Evolutionary conservation across 257 asterid species (phyloP).

Genomic region (Solanum sejunctum): DNA sequence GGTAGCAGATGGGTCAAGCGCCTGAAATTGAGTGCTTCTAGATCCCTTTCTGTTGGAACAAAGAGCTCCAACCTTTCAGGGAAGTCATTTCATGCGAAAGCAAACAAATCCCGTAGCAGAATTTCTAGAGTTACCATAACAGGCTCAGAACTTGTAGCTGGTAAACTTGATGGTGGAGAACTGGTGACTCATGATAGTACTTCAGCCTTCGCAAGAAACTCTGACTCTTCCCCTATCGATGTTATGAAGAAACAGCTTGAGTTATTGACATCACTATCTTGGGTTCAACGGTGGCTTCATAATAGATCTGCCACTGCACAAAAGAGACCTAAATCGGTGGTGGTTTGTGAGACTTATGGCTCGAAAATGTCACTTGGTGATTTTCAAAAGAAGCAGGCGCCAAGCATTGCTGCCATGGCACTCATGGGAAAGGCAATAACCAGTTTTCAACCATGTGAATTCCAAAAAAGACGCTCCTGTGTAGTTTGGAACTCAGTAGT

Average conservation of each 20-base stretch:
- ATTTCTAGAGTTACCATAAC: constrained; percentile 1
- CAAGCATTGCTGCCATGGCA: constrained; percentile 85
- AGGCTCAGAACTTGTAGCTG: constrained; percentile 10
- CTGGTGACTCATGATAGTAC: constrained; percentile 5
- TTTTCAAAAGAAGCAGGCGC: constrained; percentile 44
- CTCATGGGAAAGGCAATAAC: constrained; percentile 54
- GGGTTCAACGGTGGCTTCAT: constrained; percentile 67
- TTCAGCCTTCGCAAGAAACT: constrained; percentile 1
- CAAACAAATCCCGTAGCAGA: constrained; percentile 4
- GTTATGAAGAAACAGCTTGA: constrained; percentile 7
- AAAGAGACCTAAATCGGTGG: constrained; percentile 17
- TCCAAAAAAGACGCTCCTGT: constrained; percentile 36
- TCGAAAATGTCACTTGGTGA: constrained; percentile 23
- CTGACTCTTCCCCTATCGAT: neutral
- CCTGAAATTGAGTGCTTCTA: constrained; percentile 35
- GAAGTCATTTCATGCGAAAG: constrained; percentile 15
- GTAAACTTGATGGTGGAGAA: constrained; percentile 13
- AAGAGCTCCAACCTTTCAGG: constrained; percentile 18
- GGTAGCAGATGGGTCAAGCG: constrained; percentile 68
- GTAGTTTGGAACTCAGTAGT: constrained; percentile 50
- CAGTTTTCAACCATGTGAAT: constrained; percentile 33
- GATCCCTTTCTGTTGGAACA: constrained; percentile 23
- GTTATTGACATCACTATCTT: constrained; percentile 32
- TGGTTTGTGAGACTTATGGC: constrained; percentile 28
- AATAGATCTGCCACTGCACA: constrained; percentile 6